Base-by-base conservation (phyloP, 2,329 filamentous ascomycete species). In the Periconia macrospinosa region DNA sequence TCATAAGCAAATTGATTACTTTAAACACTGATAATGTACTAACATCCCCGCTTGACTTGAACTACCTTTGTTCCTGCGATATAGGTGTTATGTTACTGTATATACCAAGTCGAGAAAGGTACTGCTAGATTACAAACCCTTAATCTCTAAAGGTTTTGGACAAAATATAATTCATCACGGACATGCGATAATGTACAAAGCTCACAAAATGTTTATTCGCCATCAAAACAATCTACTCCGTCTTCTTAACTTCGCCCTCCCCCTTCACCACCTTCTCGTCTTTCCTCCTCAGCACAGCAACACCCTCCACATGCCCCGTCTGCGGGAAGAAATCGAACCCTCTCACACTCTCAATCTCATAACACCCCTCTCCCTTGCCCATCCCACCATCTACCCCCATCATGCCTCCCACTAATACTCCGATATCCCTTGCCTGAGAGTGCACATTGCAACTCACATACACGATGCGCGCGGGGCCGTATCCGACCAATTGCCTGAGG, bases 401-500 rank as follows among this genome's bases (percentile, higher is more conserved):
- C 66, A 84, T 75, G 0, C 92, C 92, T 35, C 88, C 82, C 1
- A 97, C 91, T 66, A 99, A 76, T 56, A 93, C 85, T 0, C 92
- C 94, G 1, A 99, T 87, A 75, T 99, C 94, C 49, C 94, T 80
- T 14, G 94, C 94, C 81, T 97, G 94, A 9, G 93, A 97, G 71
- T 99, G 94, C 60, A 99, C 94, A 68, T 99, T 99, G 67, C 94
- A 99, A 70, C 90, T 96, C 41, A 99, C 93, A 72, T 99, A 99
- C 5, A 96, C 86, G 11, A 99, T 85, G 54, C 94, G 81, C 59
- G 82, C 81, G 0, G 94, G 93, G 0, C 83, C 89, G 66, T 90
- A 97, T 6, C 78, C 75, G 50, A 97, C 77, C 66, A 99, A 75
- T 78, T 99, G 94, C 15, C 79, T 75, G 41, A 99, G 76, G 73